phyloP scores from a whole-genome alignment of 208 protist genomes.

The Naegleria fowleri region DNA sequence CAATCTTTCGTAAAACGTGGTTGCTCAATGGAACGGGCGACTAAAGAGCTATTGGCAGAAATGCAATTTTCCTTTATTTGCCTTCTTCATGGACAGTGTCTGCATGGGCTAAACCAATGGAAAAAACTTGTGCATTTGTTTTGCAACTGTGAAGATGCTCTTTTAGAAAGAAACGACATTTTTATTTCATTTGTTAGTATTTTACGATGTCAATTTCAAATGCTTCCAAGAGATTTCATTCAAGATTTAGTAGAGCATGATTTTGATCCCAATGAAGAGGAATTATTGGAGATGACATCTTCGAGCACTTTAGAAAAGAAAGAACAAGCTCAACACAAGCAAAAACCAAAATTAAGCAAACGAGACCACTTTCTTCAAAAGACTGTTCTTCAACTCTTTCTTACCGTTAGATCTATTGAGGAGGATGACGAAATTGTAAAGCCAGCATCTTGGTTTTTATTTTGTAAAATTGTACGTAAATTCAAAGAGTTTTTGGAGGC shows the following conservation, averaged over 20 bases:
- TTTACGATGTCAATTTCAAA: not conserved
- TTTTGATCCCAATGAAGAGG: not conserved
- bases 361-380: not conserved
- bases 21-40: not conserved
- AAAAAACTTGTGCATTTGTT: not conserved
- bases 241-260: not conserved
- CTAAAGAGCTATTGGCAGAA: not conserved
- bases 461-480: not conserved
- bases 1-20: not conserved
- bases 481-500: not conserved
- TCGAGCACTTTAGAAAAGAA: not conserved
- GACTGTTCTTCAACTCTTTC: not conserved
- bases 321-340: not conserved
- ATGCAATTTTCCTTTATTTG: not conserved
- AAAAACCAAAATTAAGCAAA: not conserved
- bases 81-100: not conserved
- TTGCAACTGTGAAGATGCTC: not conserved
- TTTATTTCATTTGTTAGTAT: not conserved
- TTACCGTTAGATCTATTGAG: not conserved
- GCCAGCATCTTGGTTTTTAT: not conserved
- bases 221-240: not conserved
- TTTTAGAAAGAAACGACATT: not conserved
- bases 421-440: not conserved
- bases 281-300: not conserved
- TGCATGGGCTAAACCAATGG: not conserved